A percentile compares a stretch with the other conserved stretches of the same genome.
Evolutionary conservation across 2,329 filamentous ascomycete genomes (phyloP).

Genomic region (Geosmithia morbida): DNA sequence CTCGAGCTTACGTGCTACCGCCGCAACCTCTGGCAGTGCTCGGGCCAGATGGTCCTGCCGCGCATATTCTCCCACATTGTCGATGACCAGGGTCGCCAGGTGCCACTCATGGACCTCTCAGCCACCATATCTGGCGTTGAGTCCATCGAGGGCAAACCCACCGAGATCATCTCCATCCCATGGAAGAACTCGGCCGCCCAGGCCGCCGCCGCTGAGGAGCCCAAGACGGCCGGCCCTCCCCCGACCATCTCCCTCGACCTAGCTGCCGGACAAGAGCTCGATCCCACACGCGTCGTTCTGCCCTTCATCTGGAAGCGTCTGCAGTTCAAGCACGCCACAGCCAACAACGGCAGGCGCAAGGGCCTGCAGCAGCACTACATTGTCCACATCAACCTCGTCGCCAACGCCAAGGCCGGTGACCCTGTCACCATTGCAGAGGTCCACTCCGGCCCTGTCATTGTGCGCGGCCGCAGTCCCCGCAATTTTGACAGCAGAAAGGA

Average conservation of each 20-base stretch:
- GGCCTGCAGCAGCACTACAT: constrained; percentile 92
- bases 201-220: constrained; percentile 25
- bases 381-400: constrained; percentile 71
- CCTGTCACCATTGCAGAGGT: constrained; percentile 68
- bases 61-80: constrained; percentile 52
- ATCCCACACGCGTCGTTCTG: constrained; percentile 64
- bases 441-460: constrained; percentile 85
- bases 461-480: constrained; percentile 78
- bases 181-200: constrained; percentile 69
- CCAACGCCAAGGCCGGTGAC: constrained; percentile 53
- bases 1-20: constrained; percentile 89
- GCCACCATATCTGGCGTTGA: constrained; percentile 76
- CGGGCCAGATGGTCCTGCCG: constrained; percentile 73
- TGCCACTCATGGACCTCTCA: constrained; percentile 64
- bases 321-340: constrained; percentile 92
- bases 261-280: constrained; percentile 50
- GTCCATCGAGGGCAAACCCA: constrained; percentile 80
- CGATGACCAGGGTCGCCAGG: constrained; percentile 62
- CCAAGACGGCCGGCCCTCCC: constrained; percentile 34
- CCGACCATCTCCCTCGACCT: constrained; percentile 41
- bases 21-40: constrained; percentile 89
- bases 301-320: constrained; percentile 87
- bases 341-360: constrained; percentile 88
- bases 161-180: constrained; percentile 91
- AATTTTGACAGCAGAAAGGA: constrained; percentile 92